phyloP scores from a whole-genome alignment of 148 eudicot genomes.

The Arctostaphylos glauca region DNA sequence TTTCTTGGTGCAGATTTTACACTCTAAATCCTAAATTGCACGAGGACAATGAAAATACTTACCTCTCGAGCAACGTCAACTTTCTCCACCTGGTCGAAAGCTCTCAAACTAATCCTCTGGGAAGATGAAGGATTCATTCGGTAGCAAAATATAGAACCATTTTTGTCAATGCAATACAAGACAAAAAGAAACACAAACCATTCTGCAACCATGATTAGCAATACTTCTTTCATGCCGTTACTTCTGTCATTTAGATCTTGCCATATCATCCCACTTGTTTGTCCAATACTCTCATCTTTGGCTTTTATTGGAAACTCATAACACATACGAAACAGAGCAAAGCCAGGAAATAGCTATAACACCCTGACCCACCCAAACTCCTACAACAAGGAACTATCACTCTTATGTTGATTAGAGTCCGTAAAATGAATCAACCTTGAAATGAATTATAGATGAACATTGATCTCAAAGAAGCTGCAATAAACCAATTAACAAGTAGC shows the following conservation, averaged over 20 bases:
- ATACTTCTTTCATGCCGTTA: constrained; percentile 69
- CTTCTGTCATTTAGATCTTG: constrained; percentile 47
- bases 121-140: constrained; percentile 42
- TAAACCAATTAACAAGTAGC: not conserved
- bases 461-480: not conserved
- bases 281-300: constrained; percentile 42
- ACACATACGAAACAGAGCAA: constrained; percentile 69
- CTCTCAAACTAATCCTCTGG: too few relatives aligned
- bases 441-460: not conserved
- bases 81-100: constrained; percentile 67
- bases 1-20: not conserved
- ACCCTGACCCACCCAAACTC: constrained; percentile 57
- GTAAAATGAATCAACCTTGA: not conserved
- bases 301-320: constrained; percentile 71
- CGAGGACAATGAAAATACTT: not conserved
- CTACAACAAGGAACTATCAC: constrained; percentile 30
- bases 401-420: constrained; percentile 9
- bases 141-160: constrained; percentile 53
- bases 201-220: constrained; percentile 73
- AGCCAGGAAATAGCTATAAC: constrained; percentile 82
- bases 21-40: not conserved
- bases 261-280: constrained; percentile 75
- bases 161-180: constrained; percentile 61
- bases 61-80: constrained; percentile 88
- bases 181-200: constrained; percentile 64